Evolutionary conservation across 2,329 filamentous ascomycete genomes (phyloP).

Genomic region (Alternaria hordeiaustralica): DNA sequence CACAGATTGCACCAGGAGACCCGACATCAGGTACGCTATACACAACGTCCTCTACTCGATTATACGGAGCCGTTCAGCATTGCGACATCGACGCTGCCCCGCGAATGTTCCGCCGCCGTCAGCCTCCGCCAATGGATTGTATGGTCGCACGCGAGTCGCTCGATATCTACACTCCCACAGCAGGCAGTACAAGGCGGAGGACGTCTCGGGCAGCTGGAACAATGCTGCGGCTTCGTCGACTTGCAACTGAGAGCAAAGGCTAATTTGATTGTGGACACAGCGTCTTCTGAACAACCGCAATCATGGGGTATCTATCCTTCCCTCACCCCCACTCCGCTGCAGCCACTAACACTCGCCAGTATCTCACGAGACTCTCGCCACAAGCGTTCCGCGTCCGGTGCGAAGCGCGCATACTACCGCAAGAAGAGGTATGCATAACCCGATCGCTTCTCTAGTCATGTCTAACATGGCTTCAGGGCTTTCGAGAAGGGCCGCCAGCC

Average conservation of each 20-base stretch:
- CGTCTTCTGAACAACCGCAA: constrained; percentile 57
- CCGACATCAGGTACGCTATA: constrained; percentile 42
- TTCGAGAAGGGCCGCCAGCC: constrained; percentile 99
- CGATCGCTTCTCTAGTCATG: constrained; percentile 70
- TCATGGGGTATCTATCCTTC: constrained; percentile 57
- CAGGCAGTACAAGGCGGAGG: constrained; percentile 5
- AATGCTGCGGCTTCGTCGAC: constrained; percentile 20
- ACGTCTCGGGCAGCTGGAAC: constrained; percentile 3
- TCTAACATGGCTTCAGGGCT: constrained; percentile 80
- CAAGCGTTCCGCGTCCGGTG: constrained; percentile 99
- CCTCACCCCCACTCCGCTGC: constrained; percentile 3
- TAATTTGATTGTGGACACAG: constrained; percentile 40
- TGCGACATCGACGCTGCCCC: constrained; percentile 24
- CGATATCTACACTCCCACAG: constrained; percentile 23
- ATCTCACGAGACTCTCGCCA: constrained; percentile 99
- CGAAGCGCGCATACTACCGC: constrained; percentile 73
- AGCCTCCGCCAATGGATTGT: constrained; percentile 24
- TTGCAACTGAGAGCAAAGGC: constrained; percentile 22
- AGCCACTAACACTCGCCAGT: constrained; percentile 61
- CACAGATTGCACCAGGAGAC: constrained; percentile 47
- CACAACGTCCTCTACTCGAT: constrained; percentile 11
- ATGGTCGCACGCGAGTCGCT: constrained; percentile 29
- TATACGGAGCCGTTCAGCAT: constrained; percentile 18
- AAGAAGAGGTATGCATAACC: constrained; percentile 67
- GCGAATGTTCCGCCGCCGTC: constrained; percentile 11